A percentile compares a stretch with the other conserved stretches of the same genome.
Conservation (phyloP, 495 filamentous ascomycete species). For the Neurospora sp. region DNA sequence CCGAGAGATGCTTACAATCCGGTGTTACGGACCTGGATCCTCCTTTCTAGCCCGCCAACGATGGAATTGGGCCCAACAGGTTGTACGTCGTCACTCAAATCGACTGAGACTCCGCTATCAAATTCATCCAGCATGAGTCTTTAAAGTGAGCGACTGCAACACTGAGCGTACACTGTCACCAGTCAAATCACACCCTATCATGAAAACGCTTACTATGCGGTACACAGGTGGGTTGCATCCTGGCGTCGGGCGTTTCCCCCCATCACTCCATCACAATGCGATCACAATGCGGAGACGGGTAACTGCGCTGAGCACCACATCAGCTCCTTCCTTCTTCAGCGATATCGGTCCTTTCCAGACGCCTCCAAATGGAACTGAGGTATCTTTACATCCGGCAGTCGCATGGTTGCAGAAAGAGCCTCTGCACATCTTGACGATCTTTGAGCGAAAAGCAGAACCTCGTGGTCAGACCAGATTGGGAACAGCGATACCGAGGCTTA, state of each 20-base stretch:
- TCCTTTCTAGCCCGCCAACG: not conserved
- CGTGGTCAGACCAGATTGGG: not conserved
- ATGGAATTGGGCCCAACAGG: not conserved
- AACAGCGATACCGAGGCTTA: not conserved
- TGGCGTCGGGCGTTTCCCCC: not conserved
- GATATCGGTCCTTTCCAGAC: not conserved
- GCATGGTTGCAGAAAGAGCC: not conserved
- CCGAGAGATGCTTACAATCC: not conserved
- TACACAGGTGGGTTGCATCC: not conserved
- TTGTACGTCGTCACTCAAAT: not conserved
- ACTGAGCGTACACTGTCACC: not conserved
- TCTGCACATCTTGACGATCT: not conserved
- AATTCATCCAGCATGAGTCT: not conserved
- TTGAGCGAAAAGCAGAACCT: not conserved
- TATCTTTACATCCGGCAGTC: not conserved
- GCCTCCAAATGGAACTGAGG: not conserved
- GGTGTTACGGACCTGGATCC: not conserved
- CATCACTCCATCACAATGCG: not conserved
- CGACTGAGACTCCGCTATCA: not conserved
- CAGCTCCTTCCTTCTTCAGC: not conserved
- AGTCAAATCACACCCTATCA: not conserved
- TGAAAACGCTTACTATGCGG: not conserved
- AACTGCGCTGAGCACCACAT: not conserved
- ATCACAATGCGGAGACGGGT: not conserved
- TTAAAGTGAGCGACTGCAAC: not conserved